Conservation (phyloP, 2,329 filamentous ascomycete genomes). For the Magnaporthiopsis incrustans region DNA sequence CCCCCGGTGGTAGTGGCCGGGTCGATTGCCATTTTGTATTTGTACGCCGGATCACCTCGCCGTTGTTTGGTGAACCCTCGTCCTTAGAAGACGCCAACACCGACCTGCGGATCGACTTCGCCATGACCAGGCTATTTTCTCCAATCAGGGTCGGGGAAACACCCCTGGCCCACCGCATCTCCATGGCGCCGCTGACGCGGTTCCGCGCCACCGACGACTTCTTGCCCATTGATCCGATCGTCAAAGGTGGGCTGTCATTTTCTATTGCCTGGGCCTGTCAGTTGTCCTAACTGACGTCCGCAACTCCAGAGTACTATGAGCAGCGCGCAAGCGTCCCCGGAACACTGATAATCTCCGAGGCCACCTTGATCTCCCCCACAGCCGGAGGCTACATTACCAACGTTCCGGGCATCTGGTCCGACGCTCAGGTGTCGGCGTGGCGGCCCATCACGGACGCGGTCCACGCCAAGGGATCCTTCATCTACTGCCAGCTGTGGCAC, state of each 20-base stretch:
- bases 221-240: constrained; percentile 18
- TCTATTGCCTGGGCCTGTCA: neutral
- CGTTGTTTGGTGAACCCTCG: too few species aligned
- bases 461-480: constrained; percentile 12
- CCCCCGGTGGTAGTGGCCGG: too few species aligned
- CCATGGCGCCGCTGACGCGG: constrained; percentile 21
- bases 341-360: constrained; percentile 12
- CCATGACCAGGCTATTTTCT: constrained; percentile 24
- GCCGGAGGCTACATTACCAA: constrained; percentile 7
- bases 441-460: constrained; percentile 12
- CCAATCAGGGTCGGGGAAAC: constrained; percentile 33
- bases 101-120: too few species aligned
- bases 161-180: constrained; percentile 40
- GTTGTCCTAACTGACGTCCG: neutral
- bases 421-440: constrained; percentile 12
- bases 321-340: constrained; percentile 10
- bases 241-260: neutral
- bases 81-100: too few species aligned
- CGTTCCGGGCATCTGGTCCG: constrained; percentile 10
- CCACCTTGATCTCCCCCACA: constrained; percentile 4
- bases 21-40: too few species aligned
- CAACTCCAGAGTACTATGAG: constrained; percentile 10
- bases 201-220: constrained; percentile 6
- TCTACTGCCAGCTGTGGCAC: constrained; percentile 41
- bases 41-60: too few species aligned